These are phyloP conservation scores for Syzygium aqueum DNA, from an alignment of 345 rosid species.

Conservation along the genomic window DNA sequence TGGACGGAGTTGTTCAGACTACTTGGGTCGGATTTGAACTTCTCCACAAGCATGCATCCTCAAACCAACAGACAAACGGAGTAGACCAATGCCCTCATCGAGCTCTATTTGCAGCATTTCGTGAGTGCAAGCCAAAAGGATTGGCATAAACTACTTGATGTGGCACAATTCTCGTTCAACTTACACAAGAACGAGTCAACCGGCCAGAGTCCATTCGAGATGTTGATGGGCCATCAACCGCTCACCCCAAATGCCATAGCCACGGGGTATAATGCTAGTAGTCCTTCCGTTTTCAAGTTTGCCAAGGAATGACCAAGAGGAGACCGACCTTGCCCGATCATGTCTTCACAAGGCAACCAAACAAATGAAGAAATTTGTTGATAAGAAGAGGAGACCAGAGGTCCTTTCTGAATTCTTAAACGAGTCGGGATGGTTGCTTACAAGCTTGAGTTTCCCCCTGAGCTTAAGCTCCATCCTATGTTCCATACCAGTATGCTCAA, in stretches of 20 bases:
- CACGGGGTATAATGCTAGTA: background rate
- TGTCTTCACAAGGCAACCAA: background rate
- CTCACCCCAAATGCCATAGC: background rate
- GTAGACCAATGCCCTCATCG: background rate
- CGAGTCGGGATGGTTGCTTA: background rate
- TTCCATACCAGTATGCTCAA: background rate
- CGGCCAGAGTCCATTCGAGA: fast-evolving
- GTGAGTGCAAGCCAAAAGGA: background rate
- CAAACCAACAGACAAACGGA: background rate
- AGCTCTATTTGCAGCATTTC: background rate
- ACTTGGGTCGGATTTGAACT: background rate
- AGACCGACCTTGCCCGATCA: background rate
- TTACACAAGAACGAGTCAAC: background rate
- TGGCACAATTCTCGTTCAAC: slow-evolving; percentile 3
- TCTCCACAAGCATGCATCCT: background rate
- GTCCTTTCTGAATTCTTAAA: background rate
- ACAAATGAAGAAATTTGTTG: background rate
- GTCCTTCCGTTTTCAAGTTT: background rate
- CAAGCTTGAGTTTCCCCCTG: background rate
- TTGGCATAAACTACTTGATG: background rate
- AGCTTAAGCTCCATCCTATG: background rate
- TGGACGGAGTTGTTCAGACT: background rate
- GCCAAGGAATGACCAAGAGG: background rate
- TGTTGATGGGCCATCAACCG: background rate
- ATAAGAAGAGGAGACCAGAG: background rate